A percentile compares a stretch with the other conserved stretches of the same genome.
Conservation (phyloP, 345 rosid species). For the Populus pruinosa region DNA sequence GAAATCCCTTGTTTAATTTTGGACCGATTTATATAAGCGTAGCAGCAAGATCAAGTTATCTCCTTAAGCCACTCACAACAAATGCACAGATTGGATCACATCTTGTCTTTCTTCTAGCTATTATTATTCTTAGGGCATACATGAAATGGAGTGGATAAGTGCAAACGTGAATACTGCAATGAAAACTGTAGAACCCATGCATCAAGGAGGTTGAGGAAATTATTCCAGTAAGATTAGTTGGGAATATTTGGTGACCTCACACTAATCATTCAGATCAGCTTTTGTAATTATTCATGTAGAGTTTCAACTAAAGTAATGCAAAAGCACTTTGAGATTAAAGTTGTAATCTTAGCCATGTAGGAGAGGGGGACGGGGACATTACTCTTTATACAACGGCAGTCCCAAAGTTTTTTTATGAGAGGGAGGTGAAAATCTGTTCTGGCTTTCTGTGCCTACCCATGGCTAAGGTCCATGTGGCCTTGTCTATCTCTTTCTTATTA, state of each 20-base stretch:
- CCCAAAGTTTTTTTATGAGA: background rate
- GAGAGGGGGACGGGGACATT: background rate
- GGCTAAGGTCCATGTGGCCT: slow-evolving; percentile 34
- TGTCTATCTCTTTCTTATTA: slow-evolving; percentile 16
- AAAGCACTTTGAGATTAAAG: slow-evolving; percentile 25
- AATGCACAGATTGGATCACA: background rate
- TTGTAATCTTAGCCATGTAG: background rate
- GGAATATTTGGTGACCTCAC: slow-evolving; percentile 4
- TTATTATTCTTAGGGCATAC: background rate
- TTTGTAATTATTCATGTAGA: slow-evolving; percentile 14
- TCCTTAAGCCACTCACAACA: background rate
- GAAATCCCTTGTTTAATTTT: too few species aligned
- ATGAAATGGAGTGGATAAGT: background rate
- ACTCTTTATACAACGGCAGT: slow-evolving; percentile 2
- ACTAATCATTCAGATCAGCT: slow-evolving; percentile 25
- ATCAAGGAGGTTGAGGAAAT: background rate
- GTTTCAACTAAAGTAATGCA: slow-evolving; percentile 16
- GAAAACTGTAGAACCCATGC: background rate
- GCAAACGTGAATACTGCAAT: background rate
- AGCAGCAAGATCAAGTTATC: background rate
- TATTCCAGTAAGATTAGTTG: background rate
- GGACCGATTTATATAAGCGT: background rate
- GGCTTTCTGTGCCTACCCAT: slow-evolving; percentile 43
- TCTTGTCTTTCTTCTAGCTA: background rate
- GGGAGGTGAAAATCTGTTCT: slow-evolving; percentile 9